A percentile compares a stretch with the other conserved stretches of the same genome.
Evolutionary conservation across 2,329 filamentous ascomycete species (phyloP).

Genomic region (Fusarium pseudonygamai): DNA sequence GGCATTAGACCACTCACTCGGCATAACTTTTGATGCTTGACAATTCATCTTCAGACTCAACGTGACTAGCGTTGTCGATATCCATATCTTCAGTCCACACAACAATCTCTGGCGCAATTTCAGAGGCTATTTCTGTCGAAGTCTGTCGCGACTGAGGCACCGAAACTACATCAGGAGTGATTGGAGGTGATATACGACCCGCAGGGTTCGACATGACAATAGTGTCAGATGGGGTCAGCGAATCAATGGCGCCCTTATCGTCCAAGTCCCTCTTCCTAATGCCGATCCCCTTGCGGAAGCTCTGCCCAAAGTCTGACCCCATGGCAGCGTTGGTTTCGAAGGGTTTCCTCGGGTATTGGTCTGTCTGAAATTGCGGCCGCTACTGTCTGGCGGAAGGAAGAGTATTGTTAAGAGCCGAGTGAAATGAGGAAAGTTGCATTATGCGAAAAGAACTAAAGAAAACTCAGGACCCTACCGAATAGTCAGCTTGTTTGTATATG

Average conservation of each 20-base stretch:
- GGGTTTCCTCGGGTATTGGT: constrained; percentile 21
- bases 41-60: constrained; percentile 39
- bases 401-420: constrained; percentile 39
- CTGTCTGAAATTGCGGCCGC: constrained; percentile 26
- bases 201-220: constrained; percentile 38
- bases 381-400: constrained; percentile 26
- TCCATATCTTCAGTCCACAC: constrained; percentile 57
- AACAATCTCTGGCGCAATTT: constrained; percentile 55
- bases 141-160: constrained; percentile 46
- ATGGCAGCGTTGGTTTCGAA: constrained; percentile 38
- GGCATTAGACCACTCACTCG: constrained; percentile 42
- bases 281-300: constrained; percentile 31
- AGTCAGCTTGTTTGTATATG: constrained; percentile 24
- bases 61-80: constrained; percentile 28
- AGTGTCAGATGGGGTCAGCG: constrained; percentile 40
- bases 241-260: constrained; percentile 36
- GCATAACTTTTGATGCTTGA: constrained; percentile 33
- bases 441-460: constrained; percentile 23
- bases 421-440: constrained; percentile 41
- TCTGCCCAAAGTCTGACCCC: constrained; percentile 39
- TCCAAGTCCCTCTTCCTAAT: constrained; percentile 38
- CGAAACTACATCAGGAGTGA: constrained; percentile 36
- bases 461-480: constrained; percentile 2
- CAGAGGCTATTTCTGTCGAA: constrained; percentile 47
- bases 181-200: constrained; percentile 45